Conservation (phyloP, 805 yeast species). For the Yarrowia divulgata region DNA sequence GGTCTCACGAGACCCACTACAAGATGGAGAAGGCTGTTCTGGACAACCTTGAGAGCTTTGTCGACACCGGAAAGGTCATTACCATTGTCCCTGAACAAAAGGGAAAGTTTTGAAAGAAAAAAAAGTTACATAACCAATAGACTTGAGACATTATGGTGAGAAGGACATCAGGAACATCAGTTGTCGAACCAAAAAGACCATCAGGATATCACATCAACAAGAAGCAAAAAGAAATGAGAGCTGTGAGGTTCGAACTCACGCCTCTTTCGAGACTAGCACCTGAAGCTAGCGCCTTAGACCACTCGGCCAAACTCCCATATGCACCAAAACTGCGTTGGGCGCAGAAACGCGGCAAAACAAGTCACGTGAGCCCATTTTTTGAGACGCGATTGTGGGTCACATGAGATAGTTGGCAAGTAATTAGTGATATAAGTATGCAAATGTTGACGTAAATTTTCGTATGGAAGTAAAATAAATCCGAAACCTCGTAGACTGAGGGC, state of each 20-base stretch:
- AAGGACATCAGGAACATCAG: too few species aligned
- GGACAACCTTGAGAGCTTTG: constrained; percentile 65
- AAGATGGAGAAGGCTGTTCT: constrained; percentile 84
- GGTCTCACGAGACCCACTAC: constrained; percentile 55
- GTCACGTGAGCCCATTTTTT: not conserved
- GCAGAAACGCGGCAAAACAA: not conserved
- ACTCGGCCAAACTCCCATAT: constrained; percentile 35
- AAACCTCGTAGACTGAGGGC: too few species aligned
- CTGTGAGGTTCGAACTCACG: constrained; percentile 46
- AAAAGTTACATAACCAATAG: not conserved
- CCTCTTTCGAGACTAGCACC: constrained; percentile 40
- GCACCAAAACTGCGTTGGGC: not conserved
- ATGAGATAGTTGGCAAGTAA: not conserved
- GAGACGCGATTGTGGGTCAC: not conserved
- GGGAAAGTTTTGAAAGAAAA: constrained; percentile 40
- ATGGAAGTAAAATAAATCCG: too few species aligned
- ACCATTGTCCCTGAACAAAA: constrained; percentile 77
- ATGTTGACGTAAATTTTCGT: not conserved
- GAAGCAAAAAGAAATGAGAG: constrained; percentile 41
- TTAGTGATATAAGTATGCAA: not conserved
- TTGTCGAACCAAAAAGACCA: not conserved
- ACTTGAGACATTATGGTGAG: not conserved
- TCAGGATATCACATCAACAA: not conserved
- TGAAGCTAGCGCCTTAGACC: constrained; percentile 38
- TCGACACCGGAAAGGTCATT: constrained; percentile 71